Conservation (phyloP, 768 basidiomycete genomes). For the Phylloporus sp. region DNA sequence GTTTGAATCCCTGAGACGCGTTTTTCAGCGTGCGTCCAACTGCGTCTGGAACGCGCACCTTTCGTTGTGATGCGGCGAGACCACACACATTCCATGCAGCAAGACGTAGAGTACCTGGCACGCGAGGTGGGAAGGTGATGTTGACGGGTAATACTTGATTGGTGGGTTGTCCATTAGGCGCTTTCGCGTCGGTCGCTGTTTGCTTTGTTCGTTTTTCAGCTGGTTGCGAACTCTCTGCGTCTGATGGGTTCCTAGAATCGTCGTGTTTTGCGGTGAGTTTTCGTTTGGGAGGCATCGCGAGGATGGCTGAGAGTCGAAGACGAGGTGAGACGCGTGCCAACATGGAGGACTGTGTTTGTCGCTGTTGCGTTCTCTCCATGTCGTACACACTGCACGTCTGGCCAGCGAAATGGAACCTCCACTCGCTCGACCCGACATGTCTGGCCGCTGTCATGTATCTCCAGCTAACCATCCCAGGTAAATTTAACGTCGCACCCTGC, state of each 20-base stretch:
- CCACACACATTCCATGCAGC: conserved; percentile 82
- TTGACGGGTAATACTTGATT: conserved; percentile 68
- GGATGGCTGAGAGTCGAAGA: not conserved
- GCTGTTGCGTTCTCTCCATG: conserved; percentile 15
- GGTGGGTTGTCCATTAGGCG: conserved; percentile 57
- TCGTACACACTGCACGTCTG: conserved; percentile 54
- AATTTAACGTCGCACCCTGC: conserved; percentile 58
- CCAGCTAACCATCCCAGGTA: conserved; percentile 65
- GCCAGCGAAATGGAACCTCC: conserved; percentile 62
- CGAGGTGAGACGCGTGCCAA: no score
- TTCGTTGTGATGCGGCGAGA: conserved; percentile 69
- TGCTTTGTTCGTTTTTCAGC: conserved; percentile 27
- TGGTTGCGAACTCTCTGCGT: conserved; percentile 26
- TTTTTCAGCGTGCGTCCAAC: not conserved
- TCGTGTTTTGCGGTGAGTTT: conserved; percentile 32
- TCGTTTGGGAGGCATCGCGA: conserved; percentile 31
- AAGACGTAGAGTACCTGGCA: conserved; percentile 48
- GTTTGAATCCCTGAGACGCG: conserved; percentile 64
- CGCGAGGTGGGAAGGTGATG: conserved; percentile 54
- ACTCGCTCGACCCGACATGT: conserved; percentile 65
- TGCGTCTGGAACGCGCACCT: conserved; percentile 42
- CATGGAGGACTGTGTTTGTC: no score
- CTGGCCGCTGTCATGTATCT: conserved; percentile 64
- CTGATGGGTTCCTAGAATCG: conserved; percentile 30
- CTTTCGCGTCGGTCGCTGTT: conserved; percentile 15